These are phyloP conservation scores for Pelomyxa schiedti DNA, from an alignment of 78 protist genomes.

Conservation along the genomic window DNA sequence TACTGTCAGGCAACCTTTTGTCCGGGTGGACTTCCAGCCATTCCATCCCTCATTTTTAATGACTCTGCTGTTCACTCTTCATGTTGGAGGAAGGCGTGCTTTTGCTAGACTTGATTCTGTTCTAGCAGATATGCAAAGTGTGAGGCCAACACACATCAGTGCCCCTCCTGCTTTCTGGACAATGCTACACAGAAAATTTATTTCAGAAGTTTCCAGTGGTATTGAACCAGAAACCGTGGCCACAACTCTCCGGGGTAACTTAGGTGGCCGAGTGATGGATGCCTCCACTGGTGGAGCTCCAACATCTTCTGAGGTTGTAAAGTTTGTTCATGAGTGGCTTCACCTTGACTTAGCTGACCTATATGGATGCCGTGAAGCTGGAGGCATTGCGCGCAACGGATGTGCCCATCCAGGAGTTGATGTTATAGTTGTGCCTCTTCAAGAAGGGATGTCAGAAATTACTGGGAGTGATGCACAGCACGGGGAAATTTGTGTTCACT, in stretches of 20 bases:
- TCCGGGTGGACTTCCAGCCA: slow-evolving; percentile 1
- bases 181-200: not conserved
- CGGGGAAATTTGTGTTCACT: not conserved
- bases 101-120: not conserved
- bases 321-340: not conserved
- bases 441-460: not conserved
- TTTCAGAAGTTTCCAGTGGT: no score
- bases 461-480: not conserved
- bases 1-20: not conserved
- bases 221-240: not conserved
- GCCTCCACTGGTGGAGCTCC: slow-evolving; percentile 2
- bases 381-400: slow-evolving; percentile 5
- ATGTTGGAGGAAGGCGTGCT: not conserved
- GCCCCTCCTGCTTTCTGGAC: not conserved
- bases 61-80: not conserved
- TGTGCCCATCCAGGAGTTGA: not conserved
- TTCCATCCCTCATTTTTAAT: not conserved
- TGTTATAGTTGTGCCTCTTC: not conserved
- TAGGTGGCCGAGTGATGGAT: not conserved
- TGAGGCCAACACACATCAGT: not conserved
- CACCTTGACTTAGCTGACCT: not conserved
- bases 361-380: not conserved
- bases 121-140: not conserved
- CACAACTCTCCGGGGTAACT: not conserved
- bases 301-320: not conserved